Evolutionary conservation across 2,329 filamentous ascomycete genomes (phyloP), one percentile per base, ranked within the genome.

Genomic region (Fusarium chlamydosporum): DNA sequence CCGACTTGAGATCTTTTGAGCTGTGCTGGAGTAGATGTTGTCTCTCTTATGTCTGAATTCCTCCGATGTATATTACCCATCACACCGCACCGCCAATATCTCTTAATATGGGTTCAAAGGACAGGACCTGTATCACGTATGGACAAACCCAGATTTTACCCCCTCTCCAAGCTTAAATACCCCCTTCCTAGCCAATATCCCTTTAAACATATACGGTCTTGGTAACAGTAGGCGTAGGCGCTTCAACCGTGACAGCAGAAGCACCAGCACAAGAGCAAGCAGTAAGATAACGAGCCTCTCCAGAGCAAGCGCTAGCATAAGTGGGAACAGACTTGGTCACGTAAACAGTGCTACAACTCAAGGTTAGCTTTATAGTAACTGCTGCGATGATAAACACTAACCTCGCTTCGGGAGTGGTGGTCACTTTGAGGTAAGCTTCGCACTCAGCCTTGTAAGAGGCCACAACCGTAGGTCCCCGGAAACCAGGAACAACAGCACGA

Each of bases 301-400:
- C 70, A 4, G 70, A 72, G 26, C 70, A 72, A n/a, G 65, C 67
- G 27, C 57, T 71, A 8, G 67, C 67, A 35, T 72, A 72, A 5
- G 70, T 69, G 10, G 70, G 70, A 23, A 69, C 40, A 20, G 70
- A 57, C 53, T 69, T 71, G 31, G 64, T 68, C 2, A 72, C 60
- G 23, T 59, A 68, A 11, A 71, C 51, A 40, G 70, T 72, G 52
- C 65, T 72, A 9, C 1, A 18, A 12, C 3, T 18, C 2, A 4
- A 23, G 10, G 18, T 70, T 27, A 70, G 54, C 9, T 9, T 9
- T 7, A 12, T 10, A 5, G 13, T 15, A 7, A 11, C 3, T 6
- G 10, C 2, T 6, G 6, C 5, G 16, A 23, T 3, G 1, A 31
- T 31, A 27, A 2, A 13, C 23, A 42, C 65, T 45, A 6, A 71